Evolutionary conservation across 495 filamentous ascomycete species (phyloP).

Genomic region (Platismatia glauca): DNA sequence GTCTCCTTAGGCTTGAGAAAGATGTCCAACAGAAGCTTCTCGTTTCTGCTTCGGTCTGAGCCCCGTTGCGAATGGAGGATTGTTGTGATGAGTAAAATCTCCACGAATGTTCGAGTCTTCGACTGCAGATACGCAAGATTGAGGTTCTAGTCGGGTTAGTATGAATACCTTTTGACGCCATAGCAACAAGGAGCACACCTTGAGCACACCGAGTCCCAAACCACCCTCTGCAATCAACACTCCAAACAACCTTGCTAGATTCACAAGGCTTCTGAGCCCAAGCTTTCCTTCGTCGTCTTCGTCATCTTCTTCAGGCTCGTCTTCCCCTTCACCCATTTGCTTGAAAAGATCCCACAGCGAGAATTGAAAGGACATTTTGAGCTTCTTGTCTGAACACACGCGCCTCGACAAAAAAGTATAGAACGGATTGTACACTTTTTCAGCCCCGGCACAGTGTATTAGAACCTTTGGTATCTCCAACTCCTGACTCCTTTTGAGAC

Average conservation of each 20-base stretch:
- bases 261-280: constrained; percentile 62
- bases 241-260: constrained; percentile 81
- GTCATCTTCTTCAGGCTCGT: constrained; percentile 46
- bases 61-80: constrained; percentile 52
- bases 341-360: constrained; percentile 82
- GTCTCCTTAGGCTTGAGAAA: constrained; percentile 52
- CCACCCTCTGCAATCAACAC: constrained; percentile 57
- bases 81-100: constrained; percentile 66
- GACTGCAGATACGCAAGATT: constrained; percentile 69
- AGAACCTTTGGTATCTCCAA: constrained; percentile 81
- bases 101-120: constrained; percentile 68
- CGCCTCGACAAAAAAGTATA: constrained; percentile 76
- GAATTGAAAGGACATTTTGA: constrained; percentile 77
- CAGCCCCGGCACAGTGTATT: constrained; percentile 75
- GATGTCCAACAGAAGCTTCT: constrained; percentile 52
- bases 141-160: constrained; percentile 40
- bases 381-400: constrained; percentile 56
- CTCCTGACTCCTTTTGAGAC: constrained; percentile 76
- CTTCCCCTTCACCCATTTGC: constrained; percentile 65
- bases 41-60: constrained; percentile 32
- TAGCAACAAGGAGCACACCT: constrained; percentile 27
- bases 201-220: constrained; percentile 58
- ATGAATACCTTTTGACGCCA: neutral
- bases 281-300: constrained; percentile 36
- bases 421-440: constrained; percentile 83